Evolutionary conservation across 2,329 filamentous ascomycete species (phyloP).

Genomic region (Tolypocladium tundrense): DNA sequence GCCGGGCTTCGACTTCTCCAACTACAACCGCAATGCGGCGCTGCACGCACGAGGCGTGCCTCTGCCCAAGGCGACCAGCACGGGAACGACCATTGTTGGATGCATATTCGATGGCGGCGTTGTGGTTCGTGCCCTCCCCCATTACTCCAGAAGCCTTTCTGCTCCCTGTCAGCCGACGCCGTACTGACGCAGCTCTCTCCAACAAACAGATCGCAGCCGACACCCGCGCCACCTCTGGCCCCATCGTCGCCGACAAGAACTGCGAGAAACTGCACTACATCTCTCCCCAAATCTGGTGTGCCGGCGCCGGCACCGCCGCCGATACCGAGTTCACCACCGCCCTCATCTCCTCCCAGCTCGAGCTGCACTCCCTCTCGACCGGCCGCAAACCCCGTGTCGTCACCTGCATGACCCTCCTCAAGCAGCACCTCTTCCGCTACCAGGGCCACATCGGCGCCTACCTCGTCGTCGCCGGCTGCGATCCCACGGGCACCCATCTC

Average conservation of each 20-base stretch:
- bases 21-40: conserved; percentile 98
- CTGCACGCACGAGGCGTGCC: conserved; percentile 90
- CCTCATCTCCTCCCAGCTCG: conserved; percentile 96
- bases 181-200: background rate
- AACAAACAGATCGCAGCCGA: conserved; percentile 77
- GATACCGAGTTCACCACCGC: conserved; percentile 99
- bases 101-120: conserved; percentile 95
- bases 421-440: conserved; percentile 98
- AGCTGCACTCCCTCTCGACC: conserved; percentile 92
- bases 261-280: conserved; percentile 99
- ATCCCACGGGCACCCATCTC: conserved; percentile 87
- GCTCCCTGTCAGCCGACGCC: background rate
- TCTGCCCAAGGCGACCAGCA: conserved; percentile 94
- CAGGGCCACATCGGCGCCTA: conserved; percentile 98
- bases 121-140: conserved; percentile 57
- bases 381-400: conserved; percentile 95
- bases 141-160: background rate
- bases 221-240: conserved; percentile 91
- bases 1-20: conserved; percentile 98
- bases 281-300: conserved; percentile 97
- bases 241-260: conserved; percentile 99
- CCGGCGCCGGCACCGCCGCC: conserved; percentile 91
- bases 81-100: conserved; percentile 96
- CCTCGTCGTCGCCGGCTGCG: conserved; percentile 91
- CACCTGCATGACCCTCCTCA: conserved; percentile 98